phyloP scores from a whole-genome alignment of 2,329 filamentous ascomycete genomes.

The Fusarium nanum region DNA sequence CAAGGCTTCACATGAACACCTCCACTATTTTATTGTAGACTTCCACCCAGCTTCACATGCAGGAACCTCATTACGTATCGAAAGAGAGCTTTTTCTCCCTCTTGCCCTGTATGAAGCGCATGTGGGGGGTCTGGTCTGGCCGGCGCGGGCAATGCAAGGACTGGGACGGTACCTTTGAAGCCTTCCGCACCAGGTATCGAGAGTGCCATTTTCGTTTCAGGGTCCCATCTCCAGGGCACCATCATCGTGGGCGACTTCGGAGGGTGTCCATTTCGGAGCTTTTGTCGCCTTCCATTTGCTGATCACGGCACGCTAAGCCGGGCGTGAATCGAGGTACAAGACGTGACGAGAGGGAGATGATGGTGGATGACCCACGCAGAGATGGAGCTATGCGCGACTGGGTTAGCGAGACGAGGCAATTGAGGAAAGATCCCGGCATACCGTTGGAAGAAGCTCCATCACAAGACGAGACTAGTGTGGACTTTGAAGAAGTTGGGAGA shows the following conservation, averaged over 20 bases:
- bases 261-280: slow-evolving; percentile 23
- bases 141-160: not conserved
- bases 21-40: slow-evolving; percentile 37
- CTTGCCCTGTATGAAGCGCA: not conserved
- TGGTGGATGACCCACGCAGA: slow-evolving; percentile 19
- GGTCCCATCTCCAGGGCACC: not conserved
- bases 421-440: slow-evolving; percentile 1
- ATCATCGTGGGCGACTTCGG: slow-evolving; percentile 33
- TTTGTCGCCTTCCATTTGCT: slow-evolving; percentile 16
- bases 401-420: not conserved
- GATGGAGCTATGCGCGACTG: slow-evolving; percentile 2
- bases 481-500: not conserved
- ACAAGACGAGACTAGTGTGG: slow-evolving; percentile 2
- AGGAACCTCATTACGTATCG: slow-evolving; percentile 44
- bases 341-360: slow-evolving; percentile 5
- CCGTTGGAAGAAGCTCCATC: slow-evolving; percentile 3
- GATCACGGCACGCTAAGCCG: slow-evolving; percentile 34
- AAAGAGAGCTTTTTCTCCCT: not conserved
- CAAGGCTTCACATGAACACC: slow-evolving; percentile 31
- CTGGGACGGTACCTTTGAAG: slow-evolving; percentile 11
- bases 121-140: slow-evolving; percentile 24
- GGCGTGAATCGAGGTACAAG: slow-evolving; percentile 7
- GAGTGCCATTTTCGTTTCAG: slow-evolving; percentile 1
- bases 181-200: not conserved
- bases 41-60: not conserved